phyloP scores from a whole-genome alignment of 495 filamentous ascomycete species.

The Patellaria atrata region DNA sequence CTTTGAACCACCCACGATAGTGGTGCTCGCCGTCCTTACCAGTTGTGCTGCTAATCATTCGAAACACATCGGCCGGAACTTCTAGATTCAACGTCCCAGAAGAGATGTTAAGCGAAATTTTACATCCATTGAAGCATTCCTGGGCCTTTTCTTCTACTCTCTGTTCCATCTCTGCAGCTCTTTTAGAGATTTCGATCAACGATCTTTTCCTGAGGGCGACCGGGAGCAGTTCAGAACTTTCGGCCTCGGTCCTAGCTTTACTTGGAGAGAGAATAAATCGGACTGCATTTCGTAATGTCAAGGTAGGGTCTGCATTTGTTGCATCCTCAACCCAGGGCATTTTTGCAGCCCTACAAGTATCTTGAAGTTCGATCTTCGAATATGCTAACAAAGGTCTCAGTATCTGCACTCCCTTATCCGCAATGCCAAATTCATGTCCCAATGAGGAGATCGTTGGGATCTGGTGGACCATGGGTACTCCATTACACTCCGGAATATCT shows the following conservation, averaged over 20 bases:
- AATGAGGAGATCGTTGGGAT: conserved; percentile 20
- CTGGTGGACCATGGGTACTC: conserved; percentile 51
- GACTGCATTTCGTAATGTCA: conserved; percentile 69
- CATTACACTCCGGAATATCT: conserved; percentile 71
- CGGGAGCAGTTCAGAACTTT: conserved; percentile 47
- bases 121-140: conserved; percentile 8
- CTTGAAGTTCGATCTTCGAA: conserved; percentile 53
- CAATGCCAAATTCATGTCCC: conserved; percentile 29
- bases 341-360: conserved; percentile 50
- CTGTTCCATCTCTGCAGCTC: conserved; percentile 25
- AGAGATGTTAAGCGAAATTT: conserved; percentile 8
- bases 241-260: too few species aligned
- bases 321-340: conserved; percentile 69
- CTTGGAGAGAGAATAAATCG: conserved; percentile 36
- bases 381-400: conserved; percentile 64
- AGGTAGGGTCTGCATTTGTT: conserved; percentile 68
- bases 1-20: too few species aligned
- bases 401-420: conserved; percentile 55
- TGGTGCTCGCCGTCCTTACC: background rate
- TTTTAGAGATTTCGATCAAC: conserved; percentile 40
- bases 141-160: conserved; percentile 17
- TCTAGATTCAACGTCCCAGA: conserved; percentile 3
- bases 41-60: background rate
- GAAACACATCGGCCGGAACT: background rate
- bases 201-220: conserved; percentile 50